Percentiles rank a stretch among this genome's conserved stretches.
Evolutionary conservation across 2,329 filamentous ascomycete species (phyloP).

Genomic region (Colletotrichum musicola): DNA sequence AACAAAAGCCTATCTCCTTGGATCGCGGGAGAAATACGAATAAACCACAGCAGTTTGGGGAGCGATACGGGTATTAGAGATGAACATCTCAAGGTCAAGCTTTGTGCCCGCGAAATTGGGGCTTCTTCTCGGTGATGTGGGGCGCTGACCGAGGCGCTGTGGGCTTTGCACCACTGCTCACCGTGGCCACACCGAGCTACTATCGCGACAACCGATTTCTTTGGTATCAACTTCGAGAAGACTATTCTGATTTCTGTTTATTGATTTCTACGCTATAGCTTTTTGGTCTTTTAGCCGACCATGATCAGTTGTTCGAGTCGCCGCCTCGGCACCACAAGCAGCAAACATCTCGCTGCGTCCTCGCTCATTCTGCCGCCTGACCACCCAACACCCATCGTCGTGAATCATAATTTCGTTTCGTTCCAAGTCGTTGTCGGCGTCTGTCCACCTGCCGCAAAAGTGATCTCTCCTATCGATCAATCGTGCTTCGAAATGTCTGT

Average conservation of each 20-base stretch:
- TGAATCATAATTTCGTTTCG: no score
- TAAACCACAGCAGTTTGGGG: not conserved
- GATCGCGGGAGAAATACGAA: not conserved
- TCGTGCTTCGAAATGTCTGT: no score
- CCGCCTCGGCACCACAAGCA: no score
- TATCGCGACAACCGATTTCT: not conserved
- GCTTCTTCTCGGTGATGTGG: conserved; percentile 35
- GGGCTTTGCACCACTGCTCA: not conserved
- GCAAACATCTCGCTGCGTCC: no score
- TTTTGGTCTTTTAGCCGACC: not conserved
- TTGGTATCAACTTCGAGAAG: no score
- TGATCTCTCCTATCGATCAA: no score
- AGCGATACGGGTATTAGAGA: not conserved
- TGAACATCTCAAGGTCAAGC: conserved; percentile 12
- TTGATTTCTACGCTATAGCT: not conserved
- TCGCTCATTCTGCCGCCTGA: no score
- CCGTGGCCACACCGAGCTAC: not conserved
- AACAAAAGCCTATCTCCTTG: no score
- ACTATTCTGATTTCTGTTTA: not conserved
- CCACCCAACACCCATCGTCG: no score
- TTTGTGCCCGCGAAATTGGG: conserved; percentile 34
- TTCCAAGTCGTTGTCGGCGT: no score
- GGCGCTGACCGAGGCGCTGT: conserved; percentile 20
- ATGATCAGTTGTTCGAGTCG: not conserved
- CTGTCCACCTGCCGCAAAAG: no score